Conservation (phyloP, 805 yeast genomes). For the Kuraishia piskuri region DNA sequence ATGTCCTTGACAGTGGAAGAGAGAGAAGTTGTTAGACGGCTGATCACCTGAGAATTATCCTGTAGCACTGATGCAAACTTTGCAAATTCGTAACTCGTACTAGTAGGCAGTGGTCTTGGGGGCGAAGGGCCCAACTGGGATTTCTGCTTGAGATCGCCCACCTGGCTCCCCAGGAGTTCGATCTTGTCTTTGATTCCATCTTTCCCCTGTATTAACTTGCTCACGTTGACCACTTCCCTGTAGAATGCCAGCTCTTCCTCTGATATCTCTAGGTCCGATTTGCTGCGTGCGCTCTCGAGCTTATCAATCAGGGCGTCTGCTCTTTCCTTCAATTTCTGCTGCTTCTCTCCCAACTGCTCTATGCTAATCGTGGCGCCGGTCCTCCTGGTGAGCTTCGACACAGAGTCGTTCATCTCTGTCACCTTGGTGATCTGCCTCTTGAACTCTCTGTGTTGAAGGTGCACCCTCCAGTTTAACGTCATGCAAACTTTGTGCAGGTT, state of each 20-base stretch:
- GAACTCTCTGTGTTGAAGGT: slow-evolving; percentile 11
- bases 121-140: slow-evolving; percentile 5
- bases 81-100: neutral
- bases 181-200: slow-evolving; percentile 8
- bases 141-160: slow-evolving; percentile 7
- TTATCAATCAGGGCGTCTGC: neutral
- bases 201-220: slow-evolving; percentile 9
- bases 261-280: neutral
- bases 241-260: slow-evolving; percentile 16
- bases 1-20: neutral
- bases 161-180: slow-evolving; percentile 2
- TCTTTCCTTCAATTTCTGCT: slow-evolving; percentile 23
- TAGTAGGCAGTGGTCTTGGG: neutral
- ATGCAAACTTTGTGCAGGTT: neutral
- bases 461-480: neutral
- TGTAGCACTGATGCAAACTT: neutral
- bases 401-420: slow-evolving; percentile 5
- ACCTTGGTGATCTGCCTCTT: slow-evolving; percentile 16
- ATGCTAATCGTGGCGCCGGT: slow-evolving; percentile 10
- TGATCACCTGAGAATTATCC: neutral
- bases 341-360: slow-evolving; percentile 19
- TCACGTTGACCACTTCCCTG: slow-evolving; percentile 15
- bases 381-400: slow-evolving; percentile 6
- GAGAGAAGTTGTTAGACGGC: neutral
- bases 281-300: neutral